Evolutionary conservation across 148 eudicot genomes (phyloP), one percentile per base, ranked within the genome.

Genomic region (Spergularia bocconei): DNA sequence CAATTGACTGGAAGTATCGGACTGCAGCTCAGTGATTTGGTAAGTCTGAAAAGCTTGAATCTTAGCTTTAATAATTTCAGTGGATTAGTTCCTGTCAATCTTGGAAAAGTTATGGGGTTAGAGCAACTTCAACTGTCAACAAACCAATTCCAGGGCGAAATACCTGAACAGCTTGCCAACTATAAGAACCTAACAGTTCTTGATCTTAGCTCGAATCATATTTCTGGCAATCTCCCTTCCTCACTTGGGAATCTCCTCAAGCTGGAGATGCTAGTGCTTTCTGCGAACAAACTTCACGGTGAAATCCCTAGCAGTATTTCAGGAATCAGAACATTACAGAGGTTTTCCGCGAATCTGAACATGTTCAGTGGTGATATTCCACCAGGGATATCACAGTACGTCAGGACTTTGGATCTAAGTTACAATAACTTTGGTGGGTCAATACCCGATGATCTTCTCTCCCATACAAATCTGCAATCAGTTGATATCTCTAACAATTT

Each of bases 281-380:
- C 98, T 50, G 56, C 70, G 20, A 94, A 94, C 61, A 11, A 3
- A 0, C 84, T 94, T 64, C 61, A 54, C 13, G 97, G 97, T 64
- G 76, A 36, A 77, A 84, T 94, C 67, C 97, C 98, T 0, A 12
- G 13, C 23, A 74, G 44, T 20, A 70, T 90, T 64, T 51, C 86
- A 7, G 77, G 2, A 11, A 74, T 88, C 52, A 73, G 50, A 51
- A 79, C 87, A 38, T 84, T 93, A 19, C 19, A 14, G 62, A 82
- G 97, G 52, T 93, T 94, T 77, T 93, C 95, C 12, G 98, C 96
- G 1, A 79, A 91, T 74, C 83, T 68, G 72, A 91, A 94, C 77
- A 7, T 0, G 0, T 86, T 94, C 75, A 69, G 20, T 55, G 98
- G 98, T 54, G 36, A 44, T 14, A 80, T 94, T 69, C 97, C 98